phyloP scores from a whole-genome alignment of 2,329 filamentous ascomycete genomes.

The Cytospora schulzeri region DNA sequence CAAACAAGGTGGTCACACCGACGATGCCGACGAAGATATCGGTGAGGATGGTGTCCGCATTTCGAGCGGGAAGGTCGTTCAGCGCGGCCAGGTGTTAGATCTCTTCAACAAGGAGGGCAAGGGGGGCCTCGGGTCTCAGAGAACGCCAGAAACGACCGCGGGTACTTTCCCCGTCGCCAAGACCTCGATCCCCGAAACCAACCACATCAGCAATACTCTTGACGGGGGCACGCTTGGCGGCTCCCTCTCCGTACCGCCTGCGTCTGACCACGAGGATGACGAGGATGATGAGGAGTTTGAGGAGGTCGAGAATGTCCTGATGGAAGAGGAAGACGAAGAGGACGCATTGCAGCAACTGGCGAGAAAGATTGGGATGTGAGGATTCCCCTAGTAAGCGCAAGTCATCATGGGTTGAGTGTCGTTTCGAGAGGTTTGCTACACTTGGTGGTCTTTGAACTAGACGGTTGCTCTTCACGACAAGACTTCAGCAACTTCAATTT shows the following conservation, averaged over 20 bases:
- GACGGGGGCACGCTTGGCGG: conserved; percentile 37
- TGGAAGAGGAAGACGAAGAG: conserved; percentile 60
- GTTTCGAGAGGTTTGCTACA: not conserved
- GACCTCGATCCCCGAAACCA: not conserved
- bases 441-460: not conserved
- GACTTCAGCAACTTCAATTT: no score
- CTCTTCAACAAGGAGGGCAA: conserved; percentile 34
- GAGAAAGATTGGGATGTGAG: conserved; percentile 18
- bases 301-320: conserved; percentile 55
- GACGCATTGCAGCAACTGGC: conserved; percentile 13
- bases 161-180: not conserved
- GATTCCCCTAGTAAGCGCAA: not conserved
- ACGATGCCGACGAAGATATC: conserved; percentile 24
- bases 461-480: not conserved
- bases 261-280: conserved; percentile 34
- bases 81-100: conserved; percentile 38
- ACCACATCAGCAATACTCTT: conserved; percentile 54
- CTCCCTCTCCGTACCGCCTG: not conserved
- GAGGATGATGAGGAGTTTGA: conserved; percentile 43
- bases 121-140: conserved; percentile 20
- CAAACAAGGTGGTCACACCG: conserved; percentile 1
- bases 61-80: conserved; percentile 36
- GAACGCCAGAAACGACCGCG: no score
- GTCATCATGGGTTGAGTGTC: not conserved
- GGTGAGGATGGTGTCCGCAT: conserved; percentile 31